Conservation (phyloP, 169 alveolate species). For the Eimeria maxima region DNA sequence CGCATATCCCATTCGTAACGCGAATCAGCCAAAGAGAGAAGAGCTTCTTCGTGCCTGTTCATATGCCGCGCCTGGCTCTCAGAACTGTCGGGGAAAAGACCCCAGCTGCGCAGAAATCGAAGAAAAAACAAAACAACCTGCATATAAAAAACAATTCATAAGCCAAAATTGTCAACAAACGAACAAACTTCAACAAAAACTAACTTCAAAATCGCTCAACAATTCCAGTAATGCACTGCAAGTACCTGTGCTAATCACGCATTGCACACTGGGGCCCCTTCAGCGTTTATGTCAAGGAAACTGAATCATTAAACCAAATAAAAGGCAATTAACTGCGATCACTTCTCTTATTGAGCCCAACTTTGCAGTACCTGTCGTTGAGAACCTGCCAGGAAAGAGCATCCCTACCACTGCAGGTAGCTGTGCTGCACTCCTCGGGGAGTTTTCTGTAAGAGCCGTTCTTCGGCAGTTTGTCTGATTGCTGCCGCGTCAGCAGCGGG, state of each 20-base stretch:
- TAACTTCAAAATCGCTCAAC: neutral
- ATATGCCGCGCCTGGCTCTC: constrained; percentile 78
- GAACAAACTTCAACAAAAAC: neutral
- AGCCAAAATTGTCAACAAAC: neutral
- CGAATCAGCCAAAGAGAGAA: constrained; percentile 50
- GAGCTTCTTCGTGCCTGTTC: constrained; percentile 73
- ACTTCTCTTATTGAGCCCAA: no score
- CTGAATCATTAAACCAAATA: no score
- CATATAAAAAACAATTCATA: neutral
- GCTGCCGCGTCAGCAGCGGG: constrained; percentile 43
- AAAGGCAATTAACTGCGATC: no score
- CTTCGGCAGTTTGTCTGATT: constrained; percentile 41
- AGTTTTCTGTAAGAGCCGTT: constrained; percentile 72
- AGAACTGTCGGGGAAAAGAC: constrained; percentile 70
- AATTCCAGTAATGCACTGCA: no score
- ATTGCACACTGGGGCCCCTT: no score
- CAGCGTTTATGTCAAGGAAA: no score
- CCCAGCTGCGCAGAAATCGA: constrained; percentile 33
- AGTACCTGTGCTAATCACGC: no score
- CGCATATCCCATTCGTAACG: constrained; percentile 79
- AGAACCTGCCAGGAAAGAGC: constrained; percentile 67
- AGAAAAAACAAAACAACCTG: neutral
- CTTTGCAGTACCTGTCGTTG: constrained; percentile 68
- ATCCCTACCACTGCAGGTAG: constrained; percentile 59
- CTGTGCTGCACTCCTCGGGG: constrained; percentile 60